Evolutionary conservation across 2,329 filamentous ascomycete species (phyloP), one percentile per base, ranked within the genome.

Genomic region (Paracoccidioides brasiliensis): DNA sequence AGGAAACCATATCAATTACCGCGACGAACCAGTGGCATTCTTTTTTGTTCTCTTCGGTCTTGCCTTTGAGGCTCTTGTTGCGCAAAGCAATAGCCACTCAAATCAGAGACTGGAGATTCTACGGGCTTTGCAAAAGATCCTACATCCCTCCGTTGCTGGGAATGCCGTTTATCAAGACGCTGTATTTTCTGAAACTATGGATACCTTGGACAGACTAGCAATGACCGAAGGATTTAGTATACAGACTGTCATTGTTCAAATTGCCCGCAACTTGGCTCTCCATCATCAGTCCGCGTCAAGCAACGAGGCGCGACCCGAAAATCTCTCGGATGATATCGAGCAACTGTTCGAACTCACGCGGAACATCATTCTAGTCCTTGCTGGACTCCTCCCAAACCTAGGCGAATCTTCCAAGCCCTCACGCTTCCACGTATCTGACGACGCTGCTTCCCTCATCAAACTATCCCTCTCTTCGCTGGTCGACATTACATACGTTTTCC

Each of bases 21-120:
- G 93, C 50, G 91, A 97, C 66, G 93, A 98, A 68, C 93, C 93
- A 0, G 89, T 97, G 1, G 93, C 93, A 0, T 98, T 98, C 77
- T 98, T 98, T 76, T 98, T 98, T 65, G 91, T 98, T 12, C 79
- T 98, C 0, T 98, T 97, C 64, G 93, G 93, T 9, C 84, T 98
- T 56, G 90, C 91, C 0, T 97, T 98, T 63, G 94, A 98, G 71
- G 91, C 94, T 15, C 80, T 98, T 28, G 91, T 91, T 6, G 89
- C 88, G 5, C 83, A 90, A 49, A 84, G 86, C 4, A 80, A 81
- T 28, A 75, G 74, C 38, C 83, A 86, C 62, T 77, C 84, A 9
- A 77, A 90, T 60, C 89, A 95, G 67, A 89, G 86, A 5, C 74
- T 96, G 33, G 90, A 90, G 58, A 96, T 98, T 54, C 77, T 98